phyloP scores from a whole-genome alignment of 2,329 filamentous ascomycete species.

The Passalora sequoiae region DNA sequence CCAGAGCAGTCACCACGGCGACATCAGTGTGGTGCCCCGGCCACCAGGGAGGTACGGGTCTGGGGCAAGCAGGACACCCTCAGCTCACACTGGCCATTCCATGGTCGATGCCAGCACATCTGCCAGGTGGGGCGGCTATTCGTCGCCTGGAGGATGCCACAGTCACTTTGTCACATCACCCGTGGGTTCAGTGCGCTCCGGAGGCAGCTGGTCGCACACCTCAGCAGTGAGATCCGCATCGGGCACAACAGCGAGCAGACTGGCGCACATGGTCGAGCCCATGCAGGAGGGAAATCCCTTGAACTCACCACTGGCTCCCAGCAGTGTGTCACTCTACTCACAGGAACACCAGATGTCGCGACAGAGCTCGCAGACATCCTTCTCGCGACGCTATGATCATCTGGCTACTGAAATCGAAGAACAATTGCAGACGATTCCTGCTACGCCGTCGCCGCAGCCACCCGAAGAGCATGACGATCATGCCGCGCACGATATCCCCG shows the following conservation, averaged over 20 bases:
- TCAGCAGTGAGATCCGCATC: constrained; percentile 34
- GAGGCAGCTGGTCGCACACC: constrained; percentile 39
- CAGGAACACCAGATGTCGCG: constrained; percentile 23
- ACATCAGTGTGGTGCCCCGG: constrained; percentile 4
- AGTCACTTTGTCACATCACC: constrained; percentile 66
- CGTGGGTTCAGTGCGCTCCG: constrained; percentile 53
- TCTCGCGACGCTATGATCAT: constrained; percentile 28
- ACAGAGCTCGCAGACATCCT: constrained; percentile 25
- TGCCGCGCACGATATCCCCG: constrained; percentile 24
- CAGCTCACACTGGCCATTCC: constrained; percentile 31
- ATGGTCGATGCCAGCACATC: constrained; percentile 64
- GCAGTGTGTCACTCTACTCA: constrained; percentile 18
- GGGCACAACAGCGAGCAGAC: constrained; percentile 38
- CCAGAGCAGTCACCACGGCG: constrained; percentile 13
- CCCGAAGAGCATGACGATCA: constrained; percentile 14
- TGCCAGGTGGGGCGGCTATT: constrained; percentile 65
- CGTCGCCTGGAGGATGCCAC: constrained; percentile 63
- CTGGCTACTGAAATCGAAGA: constrained; percentile 31
- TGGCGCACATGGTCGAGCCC: constrained; percentile 40
- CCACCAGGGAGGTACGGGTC: constrained; percentile 6
- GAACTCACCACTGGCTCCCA: constrained; percentile 32
- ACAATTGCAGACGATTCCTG: constrained; percentile 24
- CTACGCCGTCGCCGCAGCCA: constrained; percentile 25
- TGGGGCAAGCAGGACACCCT: constrained; percentile 50
- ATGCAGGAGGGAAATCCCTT: constrained; percentile 33